Conservation (phyloP, 106 monocot species). For the Allium sativum region DNA sequence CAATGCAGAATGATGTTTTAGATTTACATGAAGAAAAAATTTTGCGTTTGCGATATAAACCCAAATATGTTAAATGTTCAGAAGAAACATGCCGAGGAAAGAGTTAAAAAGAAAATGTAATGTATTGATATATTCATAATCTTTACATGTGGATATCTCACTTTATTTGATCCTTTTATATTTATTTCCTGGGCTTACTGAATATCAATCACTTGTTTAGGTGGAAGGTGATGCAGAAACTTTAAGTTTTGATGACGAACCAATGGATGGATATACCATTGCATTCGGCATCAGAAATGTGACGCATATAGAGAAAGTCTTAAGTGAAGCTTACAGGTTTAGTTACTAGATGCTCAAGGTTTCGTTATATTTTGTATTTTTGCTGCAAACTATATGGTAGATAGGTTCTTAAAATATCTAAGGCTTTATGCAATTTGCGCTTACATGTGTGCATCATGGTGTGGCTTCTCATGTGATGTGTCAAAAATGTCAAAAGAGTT, state of each 20-base stretch:
- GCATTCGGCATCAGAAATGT: conserved; percentile 99
- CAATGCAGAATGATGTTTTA: conserved; percentile 27
- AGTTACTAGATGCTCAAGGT: too few relatives aligned
- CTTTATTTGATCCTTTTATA: background rate
- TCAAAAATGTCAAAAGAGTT: background rate
- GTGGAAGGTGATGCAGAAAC: conserved; percentile 93
- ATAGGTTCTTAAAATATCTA: too few relatives aligned
- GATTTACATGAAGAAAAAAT: conserved; percentile 55
- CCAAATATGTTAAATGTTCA: conserved; percentile 80
- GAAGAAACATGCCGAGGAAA: conserved; percentile 75
- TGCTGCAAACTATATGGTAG: too few relatives aligned
- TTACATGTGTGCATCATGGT: background rate
- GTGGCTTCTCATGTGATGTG: conserved; percentile 4
- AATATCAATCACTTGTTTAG: conserved; percentile 48
- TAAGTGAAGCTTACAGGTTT: conserved; percentile 79
- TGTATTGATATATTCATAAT: background rate
- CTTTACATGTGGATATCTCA: background rate
- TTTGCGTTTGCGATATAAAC: conserved; percentile 87
- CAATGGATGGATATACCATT: conserved; percentile 96
- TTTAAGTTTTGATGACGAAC: conserved; percentile 62
- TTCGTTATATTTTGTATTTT: too few relatives aligned
- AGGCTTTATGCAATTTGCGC: too few relatives aligned
- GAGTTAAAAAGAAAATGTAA: conserved; percentile 25
- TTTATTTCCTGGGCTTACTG: conserved; percentile 32
- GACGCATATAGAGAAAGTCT: conserved; percentile 82